Base-by-base conservation (phyloP, 1,284 basidiomycete species). In the Afroboletus lepidellus region DNA sequence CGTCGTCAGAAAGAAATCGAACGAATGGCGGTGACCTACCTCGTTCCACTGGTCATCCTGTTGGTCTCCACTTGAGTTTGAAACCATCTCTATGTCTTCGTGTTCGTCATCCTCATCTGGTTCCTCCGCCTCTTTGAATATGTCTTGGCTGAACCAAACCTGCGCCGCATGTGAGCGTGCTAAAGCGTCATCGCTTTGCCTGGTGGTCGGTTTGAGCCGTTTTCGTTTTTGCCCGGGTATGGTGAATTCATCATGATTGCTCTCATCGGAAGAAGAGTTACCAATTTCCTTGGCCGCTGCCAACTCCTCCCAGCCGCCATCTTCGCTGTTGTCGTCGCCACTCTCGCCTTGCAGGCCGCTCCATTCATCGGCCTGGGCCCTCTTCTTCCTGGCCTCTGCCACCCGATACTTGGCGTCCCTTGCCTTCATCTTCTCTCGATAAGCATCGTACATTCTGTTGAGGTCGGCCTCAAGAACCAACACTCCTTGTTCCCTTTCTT, bases 141-240 rank as follows among this genome's bases (percentile, higher is more conserved):
- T 73, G 46, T 90, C 88, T 70, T 98, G 97, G 64, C 93, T 90
- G 71, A 99, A 99, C 97, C 97, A 99, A 20, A 98, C 62, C 59
- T 81, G 74, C 0, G 85, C 73, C 33, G 78, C 76, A 41, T 77
- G 75, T 58, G 76, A 84, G 2, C 69, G 57, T 54, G 65, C 66
- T 4, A 74, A 72, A n/a, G 76, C 64, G 30, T 76, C 66, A 57
- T 56, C 67, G 65, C 64, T 79, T 71, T 67, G 63, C 25, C 74
- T 77, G 27, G 69, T 62, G 37, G 59, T 51, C 20, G 60, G 67
- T 27, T 72, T 73, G 43, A 69, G 69, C 64, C 64, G 64, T 65
- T 75, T 59, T 46, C 79, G 76, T 64, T 84, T 84, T 50, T 61
- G 65, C 15, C 64, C 67, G 5, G 59, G 48, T n/a, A 63, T 61